These are phyloP conservation scores for Tolypocladium cylindrosporum DNA, from an alignment of 2,329 filamentous ascomycete species.

Conservation along the genomic window DNA sequence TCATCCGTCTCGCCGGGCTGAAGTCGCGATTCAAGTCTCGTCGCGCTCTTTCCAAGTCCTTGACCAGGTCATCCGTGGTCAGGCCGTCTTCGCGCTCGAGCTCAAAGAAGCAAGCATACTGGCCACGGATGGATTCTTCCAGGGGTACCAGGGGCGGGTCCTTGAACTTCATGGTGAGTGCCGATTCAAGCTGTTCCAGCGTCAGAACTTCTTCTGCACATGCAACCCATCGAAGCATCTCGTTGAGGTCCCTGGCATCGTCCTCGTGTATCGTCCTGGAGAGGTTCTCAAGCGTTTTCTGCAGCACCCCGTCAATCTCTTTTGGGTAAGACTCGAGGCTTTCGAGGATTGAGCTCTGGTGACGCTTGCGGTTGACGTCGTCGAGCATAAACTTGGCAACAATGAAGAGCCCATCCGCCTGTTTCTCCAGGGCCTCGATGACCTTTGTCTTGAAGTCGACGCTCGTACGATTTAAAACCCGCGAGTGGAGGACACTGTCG, in stretches of 20 bases:
- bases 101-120: slow-evolving; percentile 36
- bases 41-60: slow-evolving; percentile 23
- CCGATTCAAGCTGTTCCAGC: slow-evolving; percentile 32
- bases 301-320: slow-evolving; percentile 31
- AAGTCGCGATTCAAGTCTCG: slow-evolving; percentile 13
- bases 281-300: slow-evolving; percentile 30
- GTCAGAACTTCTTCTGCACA: slow-evolving; percentile 33
- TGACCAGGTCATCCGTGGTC: slow-evolving; percentile 29
- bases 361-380: slow-evolving; percentile 34
- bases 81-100: slow-evolving; percentile 33
- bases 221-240: slow-evolving; percentile 34
- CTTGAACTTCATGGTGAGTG: slow-evolving; percentile 30
- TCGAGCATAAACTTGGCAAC: slow-evolving; percentile 40
- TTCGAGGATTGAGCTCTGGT: slow-evolving; percentile 32
- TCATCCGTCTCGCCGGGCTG: slow-evolving; percentile 7
- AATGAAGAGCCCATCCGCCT: slow-evolving; percentile 37
- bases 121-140: slow-evolving; percentile 31
- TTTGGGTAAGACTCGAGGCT: slow-evolving; percentile 33
- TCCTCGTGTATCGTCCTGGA: slow-evolving; percentile 26
- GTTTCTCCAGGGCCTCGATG: slow-evolving; percentile 26
- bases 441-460: slow-evolving; percentile 25
- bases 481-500: slow-evolving; percentile 27
- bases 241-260: slow-evolving; percentile 32
- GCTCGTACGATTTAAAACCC: slow-evolving; percentile 22
- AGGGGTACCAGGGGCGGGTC: slow-evolving; percentile 27